phyloP scores from a whole-genome alignment of 306 rosid species.

The Cercis canadensis region DNA sequence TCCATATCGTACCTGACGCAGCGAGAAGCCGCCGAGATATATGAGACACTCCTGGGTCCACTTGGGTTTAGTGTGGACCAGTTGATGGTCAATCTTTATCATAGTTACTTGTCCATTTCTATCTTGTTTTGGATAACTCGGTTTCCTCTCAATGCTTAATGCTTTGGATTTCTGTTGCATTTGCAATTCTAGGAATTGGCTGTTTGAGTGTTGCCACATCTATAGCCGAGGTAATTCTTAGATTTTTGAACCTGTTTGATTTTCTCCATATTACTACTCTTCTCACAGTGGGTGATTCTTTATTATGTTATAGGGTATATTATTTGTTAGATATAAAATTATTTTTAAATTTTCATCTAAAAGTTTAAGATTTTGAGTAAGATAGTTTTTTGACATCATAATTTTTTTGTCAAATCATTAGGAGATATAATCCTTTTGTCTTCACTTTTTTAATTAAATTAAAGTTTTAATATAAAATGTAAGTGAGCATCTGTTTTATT shows the following conservation, averaged over 20 bases:
- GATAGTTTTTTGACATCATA: too few species aligned
- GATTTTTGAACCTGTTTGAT: background rate
- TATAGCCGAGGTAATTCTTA: conserved; percentile 72
- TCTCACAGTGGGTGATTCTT: too few species aligned
- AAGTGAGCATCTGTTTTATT: too few species aligned
- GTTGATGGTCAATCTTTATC: conserved; percentile 67
- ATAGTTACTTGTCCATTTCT: background rate
- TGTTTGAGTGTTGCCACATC: conserved; percentile 89
- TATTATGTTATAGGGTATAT: too few species aligned
- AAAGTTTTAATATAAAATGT: too few species aligned
- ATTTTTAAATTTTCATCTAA: too few species aligned
- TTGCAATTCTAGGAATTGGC: conserved; percentile 77
- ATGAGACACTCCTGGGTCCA: conserved; percentile 93
- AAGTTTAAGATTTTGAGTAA: too few species aligned
- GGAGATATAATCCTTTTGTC: too few species aligned
- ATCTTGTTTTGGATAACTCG: background rate
- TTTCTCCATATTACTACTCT: background rate
- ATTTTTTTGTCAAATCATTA: too few species aligned
- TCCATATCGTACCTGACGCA: conserved; percentile 73
- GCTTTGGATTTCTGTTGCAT: background rate
- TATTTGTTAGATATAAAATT: too few species aligned
- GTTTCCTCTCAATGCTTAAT: background rate
- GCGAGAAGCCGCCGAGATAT: conserved; percentile 87
- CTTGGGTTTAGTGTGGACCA: conserved; percentile 90
- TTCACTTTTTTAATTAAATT: too few species aligned